Base-by-base conservation (phyloP, 306 rosid genomes). In the Geum urbanum region DNA sequence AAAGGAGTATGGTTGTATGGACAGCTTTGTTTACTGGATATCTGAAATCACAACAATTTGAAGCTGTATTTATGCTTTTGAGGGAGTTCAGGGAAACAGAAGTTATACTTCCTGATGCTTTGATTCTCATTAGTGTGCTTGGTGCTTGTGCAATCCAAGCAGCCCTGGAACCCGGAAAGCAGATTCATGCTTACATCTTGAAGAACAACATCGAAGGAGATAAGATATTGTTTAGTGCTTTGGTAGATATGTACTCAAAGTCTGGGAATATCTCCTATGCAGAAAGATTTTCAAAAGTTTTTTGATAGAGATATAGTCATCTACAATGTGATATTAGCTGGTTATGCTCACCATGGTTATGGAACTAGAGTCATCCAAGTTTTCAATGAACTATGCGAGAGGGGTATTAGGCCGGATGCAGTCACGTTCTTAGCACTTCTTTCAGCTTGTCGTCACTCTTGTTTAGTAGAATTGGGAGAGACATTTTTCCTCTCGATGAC, bases 161-260 rank as follows among this genome's bases (percentile, higher is more conserved):
- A 32, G 47, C 81, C 70, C 83, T 91, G 72, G 76, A 72, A 75
- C 71, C 82, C n/a, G 95, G 95, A 66, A 91, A 84, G 82, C 89
- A 91, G 81, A 72, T 85, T 78, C 97, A 91, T 65, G 84, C 89
- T 58, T 81, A 81, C 73, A 70, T 85, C 35, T 73, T 86, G 64
- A 85, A 89, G 84, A 67, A 66, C 52, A 67, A 77, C 62, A 50
- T 86, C 69, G 62, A 78, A 59, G 69, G 82, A 76, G 78, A 81
- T 65, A 74, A 83, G 68, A 91, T 88, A 76, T 63, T 91, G 72
- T 19, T 59, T 74, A 86, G 89, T 70, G 80, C 95, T 53, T 73
- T 91, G 70, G 82, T 84, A 69, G 95, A 88, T 78, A 91, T 91
- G 97, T 88, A 91, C 83, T 88, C 95, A 71, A 91, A 88, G 83